Conservation (phyloP, 345 rosid genomes). For the Nephelium lappaceum region DNA sequence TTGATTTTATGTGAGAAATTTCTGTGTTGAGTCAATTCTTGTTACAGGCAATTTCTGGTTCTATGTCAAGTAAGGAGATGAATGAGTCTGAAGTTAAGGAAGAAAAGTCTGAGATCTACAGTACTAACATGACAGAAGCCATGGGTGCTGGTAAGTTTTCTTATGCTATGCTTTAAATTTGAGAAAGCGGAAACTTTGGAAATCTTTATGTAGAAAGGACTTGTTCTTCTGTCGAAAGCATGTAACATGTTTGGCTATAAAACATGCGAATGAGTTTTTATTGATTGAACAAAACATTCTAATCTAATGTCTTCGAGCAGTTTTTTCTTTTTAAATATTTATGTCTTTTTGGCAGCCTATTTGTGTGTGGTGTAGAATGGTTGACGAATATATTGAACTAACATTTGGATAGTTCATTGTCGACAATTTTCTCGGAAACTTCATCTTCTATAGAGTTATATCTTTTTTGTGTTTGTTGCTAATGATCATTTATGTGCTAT, state of each 20-base stretch:
- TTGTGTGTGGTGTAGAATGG: background rate
- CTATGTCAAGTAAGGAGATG: conserved; percentile 58
- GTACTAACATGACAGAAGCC: conserved; percentile 92
- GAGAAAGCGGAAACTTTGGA: background rate
- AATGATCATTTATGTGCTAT: conserved; percentile 29
- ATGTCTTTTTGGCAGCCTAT: background rate
- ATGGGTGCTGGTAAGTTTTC: conserved; percentile 90
- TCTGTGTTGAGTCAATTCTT: conserved; percentile 9
- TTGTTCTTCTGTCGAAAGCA: background rate
- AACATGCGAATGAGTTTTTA: background rate
- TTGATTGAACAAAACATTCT: background rate
- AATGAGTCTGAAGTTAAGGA: conserved; percentile 48
- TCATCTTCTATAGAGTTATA: background rate
- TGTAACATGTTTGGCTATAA: background rate
- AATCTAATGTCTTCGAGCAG: background rate
- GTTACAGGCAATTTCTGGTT: conserved; percentile 65
- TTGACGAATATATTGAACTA: background rate
- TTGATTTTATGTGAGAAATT: background rate
- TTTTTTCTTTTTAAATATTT: background rate
- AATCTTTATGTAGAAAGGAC: background rate
- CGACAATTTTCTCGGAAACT: background rate
- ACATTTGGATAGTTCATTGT: background rate
- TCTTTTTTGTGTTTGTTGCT: conserved; percentile 14
- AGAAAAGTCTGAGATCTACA: conserved; percentile 75
- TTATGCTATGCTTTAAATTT: conserved; percentile 9